These are phyloP conservation scores for Nicotiana obtusifolia DNA, from an alignment of 257 asterid species.

Conservation along the genomic window DNA sequence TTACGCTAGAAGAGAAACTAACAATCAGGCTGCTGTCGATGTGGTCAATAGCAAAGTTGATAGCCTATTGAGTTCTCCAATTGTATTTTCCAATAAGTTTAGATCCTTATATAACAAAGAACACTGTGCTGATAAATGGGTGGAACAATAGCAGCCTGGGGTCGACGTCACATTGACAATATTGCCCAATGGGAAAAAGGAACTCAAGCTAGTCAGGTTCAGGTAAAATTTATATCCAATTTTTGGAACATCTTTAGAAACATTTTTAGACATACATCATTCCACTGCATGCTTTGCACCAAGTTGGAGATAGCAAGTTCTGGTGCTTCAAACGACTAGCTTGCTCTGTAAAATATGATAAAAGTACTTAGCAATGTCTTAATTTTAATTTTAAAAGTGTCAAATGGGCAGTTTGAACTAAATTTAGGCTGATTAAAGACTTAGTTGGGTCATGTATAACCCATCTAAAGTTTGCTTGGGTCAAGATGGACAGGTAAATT, in stretches of 20 bases:
- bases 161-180: constrained; percentile 23
- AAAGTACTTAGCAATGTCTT: too few species aligned
- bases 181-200: constrained; percentile 26
- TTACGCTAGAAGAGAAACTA: constrained; percentile 12
- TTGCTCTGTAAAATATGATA: too few species aligned
- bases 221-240: constrained; percentile 22
- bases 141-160: constrained; percentile 33
- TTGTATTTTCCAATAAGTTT: constrained; percentile 22
- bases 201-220: constrained; percentile 32
- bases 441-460: too few species aligned
- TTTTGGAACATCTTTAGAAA: neutral
- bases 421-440: too few species aligned
- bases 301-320: too few species aligned
- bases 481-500: too few species aligned
- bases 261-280: neutral
- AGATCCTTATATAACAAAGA: constrained; percentile 16
- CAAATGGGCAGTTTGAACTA: too few species aligned
- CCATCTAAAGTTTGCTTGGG: too few species aligned
- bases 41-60: constrained; percentile 19
- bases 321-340: too few species aligned
- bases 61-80: constrained; percentile 26
- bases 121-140: constrained; percentile 22
- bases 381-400: too few species aligned
- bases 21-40: constrained; percentile 11
- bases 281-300: too few species aligned